These are phyloP conservation scores for Anethum foeniculum DNA, from an alignment of 140 eudicot genomes.

Conservation along the genomic window DNA sequence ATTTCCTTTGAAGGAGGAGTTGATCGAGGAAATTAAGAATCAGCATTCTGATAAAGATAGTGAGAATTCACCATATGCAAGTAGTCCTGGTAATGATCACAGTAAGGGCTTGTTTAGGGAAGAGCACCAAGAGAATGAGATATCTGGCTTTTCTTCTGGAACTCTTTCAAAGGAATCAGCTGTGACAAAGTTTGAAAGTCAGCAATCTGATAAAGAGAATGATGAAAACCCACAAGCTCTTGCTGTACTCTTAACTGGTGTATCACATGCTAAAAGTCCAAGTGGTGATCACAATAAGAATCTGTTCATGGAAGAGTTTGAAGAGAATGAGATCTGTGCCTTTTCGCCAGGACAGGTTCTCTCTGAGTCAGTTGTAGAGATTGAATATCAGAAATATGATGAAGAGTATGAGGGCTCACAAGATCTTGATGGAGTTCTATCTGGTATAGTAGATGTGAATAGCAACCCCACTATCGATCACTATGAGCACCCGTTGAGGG, in stretches of 20 bases:
- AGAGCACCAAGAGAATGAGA: not conserved
- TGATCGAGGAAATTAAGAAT: not conserved
- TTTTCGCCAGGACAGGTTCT: not conserved
- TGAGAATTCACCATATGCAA: not conserved
- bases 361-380: not conserved
- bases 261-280: not conserved
- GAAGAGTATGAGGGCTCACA: not conserved
- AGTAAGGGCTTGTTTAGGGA: not conserved
- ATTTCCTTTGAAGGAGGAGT: not conserved
- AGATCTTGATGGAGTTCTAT: not conserved
- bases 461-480: not conserved
- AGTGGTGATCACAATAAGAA: not conserved
- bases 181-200: not conserved
- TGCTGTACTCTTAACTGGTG: not conserved
- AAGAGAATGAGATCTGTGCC: not conserved
- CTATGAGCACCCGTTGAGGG: not conserved
- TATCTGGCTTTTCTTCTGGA: not conserved
- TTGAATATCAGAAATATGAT: not conserved
- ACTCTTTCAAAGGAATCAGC: not conserved
- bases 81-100: not conserved
- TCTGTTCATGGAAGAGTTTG: not conserved
- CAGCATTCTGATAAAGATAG: not conserved
- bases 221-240: conserved; percentile 3
- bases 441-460: not conserved
- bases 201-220: not conserved